Conservation (phyloP, 1,139 yeast genomes). For the Saccharomyces hybrid region DNA sequence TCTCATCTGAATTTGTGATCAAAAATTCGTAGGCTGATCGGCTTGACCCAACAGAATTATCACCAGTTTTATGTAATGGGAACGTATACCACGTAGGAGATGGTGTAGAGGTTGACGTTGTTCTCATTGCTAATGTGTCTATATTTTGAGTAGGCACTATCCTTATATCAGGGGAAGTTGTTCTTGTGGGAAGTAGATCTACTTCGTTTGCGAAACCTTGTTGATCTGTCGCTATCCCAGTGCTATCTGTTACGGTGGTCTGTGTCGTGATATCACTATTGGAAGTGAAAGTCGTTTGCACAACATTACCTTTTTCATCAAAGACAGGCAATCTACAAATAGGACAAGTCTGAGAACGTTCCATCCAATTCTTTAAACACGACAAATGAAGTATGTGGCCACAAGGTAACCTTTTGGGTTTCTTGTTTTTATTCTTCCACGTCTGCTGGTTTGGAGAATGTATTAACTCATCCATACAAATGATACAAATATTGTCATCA, state of each 20-base stretch:
- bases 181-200: background rate
- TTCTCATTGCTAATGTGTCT: background rate
- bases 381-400: constrained; percentile 86
- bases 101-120: background rate
- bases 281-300: constrained; percentile 4
- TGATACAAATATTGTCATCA: constrained; percentile 41
- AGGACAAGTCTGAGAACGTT: constrained; percentile 86
- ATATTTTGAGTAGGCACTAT: background rate
- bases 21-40: background rate
- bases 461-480: constrained; percentile 31
- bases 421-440: constrained; percentile 10
- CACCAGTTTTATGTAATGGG: background rate
- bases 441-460: constrained; percentile 3
- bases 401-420: constrained; percentile 72
- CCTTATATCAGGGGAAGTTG: background rate
- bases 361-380: constrained; percentile 89
- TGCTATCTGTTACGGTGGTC: background rate
- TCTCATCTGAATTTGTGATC: background rate
- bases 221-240: background rate
- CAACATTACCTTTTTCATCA: constrained; percentile 22
- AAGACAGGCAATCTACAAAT: constrained; percentile 76
- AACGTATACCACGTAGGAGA: background rate
- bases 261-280: background rate
- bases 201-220: background rate
- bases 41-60: background rate